A percentile compares a stretch with the other conserved stretches of the same genome.
phyloP scores from a whole-genome alignment of 2,329 filamentous ascomycete genomes.

The Aspergillus terreus region DNA sequence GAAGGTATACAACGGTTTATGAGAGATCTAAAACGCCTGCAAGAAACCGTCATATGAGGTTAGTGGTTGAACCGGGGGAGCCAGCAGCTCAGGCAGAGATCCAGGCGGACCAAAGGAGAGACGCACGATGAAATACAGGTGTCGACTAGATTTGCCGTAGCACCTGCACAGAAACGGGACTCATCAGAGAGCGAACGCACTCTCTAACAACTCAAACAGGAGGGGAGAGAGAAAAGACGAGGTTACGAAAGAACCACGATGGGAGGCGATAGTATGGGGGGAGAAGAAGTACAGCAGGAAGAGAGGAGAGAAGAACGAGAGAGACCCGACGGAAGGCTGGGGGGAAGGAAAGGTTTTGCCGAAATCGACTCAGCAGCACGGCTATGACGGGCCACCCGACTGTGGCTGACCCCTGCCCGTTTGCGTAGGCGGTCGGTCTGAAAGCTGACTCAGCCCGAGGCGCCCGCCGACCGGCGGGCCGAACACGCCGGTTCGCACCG shows the following conservation, averaged over 20 bases:
- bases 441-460: conserved; percentile 12
- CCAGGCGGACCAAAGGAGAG: conserved; percentile 20
- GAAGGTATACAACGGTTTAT: neutral
- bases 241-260: neutral
- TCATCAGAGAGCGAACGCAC: conserved; percentile 39
- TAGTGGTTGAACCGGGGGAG: neutral
- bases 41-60: neutral
- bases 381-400: conserved; percentile 24
- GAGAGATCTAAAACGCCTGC: neutral
- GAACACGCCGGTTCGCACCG: conserved; percentile 14
- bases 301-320: conserved; percentile 1
- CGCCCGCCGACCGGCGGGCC: neutral
- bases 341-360: conserved; percentile 11
- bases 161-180: conserved; percentile 35
- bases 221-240: conserved; percentile 1
- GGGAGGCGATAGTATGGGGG: conserved; percentile 8
- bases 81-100: conserved; percentile 1
- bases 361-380: conserved; percentile 8
- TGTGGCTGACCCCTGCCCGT: conserved; percentile 13
- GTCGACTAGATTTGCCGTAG: conserved; percentile 40
- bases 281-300: neutral
- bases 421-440: conserved; percentile 1
- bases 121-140: conserved; percentile 27
- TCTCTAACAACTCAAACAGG: conserved; percentile 19
- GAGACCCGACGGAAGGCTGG: neutral